Evolutionary conservation across 2,329 filamentous ascomycete species (phyloP).

Genomic region (Exophiala xenobiotica): DNA sequence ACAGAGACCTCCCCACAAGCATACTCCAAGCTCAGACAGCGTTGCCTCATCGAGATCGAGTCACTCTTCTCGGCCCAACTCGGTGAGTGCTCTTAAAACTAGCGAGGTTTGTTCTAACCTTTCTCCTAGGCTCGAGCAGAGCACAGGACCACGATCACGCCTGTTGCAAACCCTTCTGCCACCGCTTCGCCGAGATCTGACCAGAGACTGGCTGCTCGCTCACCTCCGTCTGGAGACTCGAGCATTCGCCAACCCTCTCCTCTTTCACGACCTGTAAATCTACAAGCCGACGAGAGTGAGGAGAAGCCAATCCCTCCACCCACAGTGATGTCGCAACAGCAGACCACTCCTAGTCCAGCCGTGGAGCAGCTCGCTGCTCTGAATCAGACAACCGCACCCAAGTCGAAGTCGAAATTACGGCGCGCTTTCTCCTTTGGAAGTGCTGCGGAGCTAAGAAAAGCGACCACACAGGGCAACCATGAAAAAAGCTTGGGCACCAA

Average conservation of each 20-base stretch:
- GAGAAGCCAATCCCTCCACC: background rate
- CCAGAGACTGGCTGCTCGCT: constrained; percentile 7
- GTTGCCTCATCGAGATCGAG: constrained; percentile 47
- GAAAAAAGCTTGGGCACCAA: constrained; percentile 46
- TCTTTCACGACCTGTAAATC: constrained; percentile 68
- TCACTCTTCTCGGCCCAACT: constrained; percentile 59
- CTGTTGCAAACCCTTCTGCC: background rate
- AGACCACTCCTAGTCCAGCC: constrained; percentile 59
- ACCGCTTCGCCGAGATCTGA: constrained; percentile 10
- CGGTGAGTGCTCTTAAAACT: constrained; percentile 56
- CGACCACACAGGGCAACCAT: constrained; percentile 62
- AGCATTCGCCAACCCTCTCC: constrained; percentile 59
- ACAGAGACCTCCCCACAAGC: constrained; percentile 42
- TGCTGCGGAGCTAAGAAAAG: constrained; percentile 81
- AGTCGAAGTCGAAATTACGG: constrained; percentile 81
- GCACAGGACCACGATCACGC: background rate
- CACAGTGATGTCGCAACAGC: background rate
- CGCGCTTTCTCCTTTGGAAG: constrained; percentile 97
- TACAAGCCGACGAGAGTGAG: constrained; percentile 54
- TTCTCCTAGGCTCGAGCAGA: constrained; percentile 14
- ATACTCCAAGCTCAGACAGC: constrained; percentile 65
- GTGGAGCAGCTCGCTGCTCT: constrained; percentile 84
- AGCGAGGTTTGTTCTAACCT: constrained; percentile 18
- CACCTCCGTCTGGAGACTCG: constrained; percentile 16
- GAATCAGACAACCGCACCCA: constrained; percentile 76